Conservation (phyloP, 2,329 filamentous ascomycete genomes). For the Penicillium paneum region DNA sequence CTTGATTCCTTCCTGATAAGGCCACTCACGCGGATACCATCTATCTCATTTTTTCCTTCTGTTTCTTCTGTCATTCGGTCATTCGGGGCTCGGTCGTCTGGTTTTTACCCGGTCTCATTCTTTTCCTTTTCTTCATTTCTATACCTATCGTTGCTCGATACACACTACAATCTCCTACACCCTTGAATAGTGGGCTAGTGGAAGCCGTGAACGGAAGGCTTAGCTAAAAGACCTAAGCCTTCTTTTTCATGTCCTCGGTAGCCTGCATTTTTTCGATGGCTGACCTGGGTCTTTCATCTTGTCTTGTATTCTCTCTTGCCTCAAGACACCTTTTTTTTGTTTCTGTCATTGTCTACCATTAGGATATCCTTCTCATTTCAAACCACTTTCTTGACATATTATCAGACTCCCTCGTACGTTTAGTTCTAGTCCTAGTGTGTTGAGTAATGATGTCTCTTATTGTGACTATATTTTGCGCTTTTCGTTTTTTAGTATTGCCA, state of each 20-base stretch:
- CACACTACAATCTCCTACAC: not conserved
- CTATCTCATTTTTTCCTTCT: not conserved
- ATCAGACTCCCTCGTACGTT: not conserved
- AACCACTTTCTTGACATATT: constrained; percentile 15
- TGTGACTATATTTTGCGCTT: not conserved
- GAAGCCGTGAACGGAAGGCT: not conserved
- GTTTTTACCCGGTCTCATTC: constrained; percentile 5
- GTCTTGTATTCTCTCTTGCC: constrained; percentile 1
- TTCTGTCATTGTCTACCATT: constrained; percentile 15
- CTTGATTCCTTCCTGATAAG: constrained; percentile 3
- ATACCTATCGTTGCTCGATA: not conserved
- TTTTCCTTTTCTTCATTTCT: not conserved
- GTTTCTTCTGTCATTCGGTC: not conserved
- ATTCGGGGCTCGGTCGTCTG: constrained; percentile 1
- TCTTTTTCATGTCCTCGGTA: not conserved
- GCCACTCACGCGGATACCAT: constrained; percentile 11
- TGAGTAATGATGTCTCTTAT: not conserved
- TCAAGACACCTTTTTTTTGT: constrained; percentile 15
- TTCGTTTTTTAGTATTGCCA: not conserved
- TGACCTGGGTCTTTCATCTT: not conserved
- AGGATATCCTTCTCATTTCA: constrained; percentile 29
- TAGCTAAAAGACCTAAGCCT: not conserved
- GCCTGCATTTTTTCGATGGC: not conserved
- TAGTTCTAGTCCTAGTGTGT: not conserved
- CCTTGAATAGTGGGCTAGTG: not conserved